Conservation (phyloP, 2,329 filamentous ascomycete species). For the Harringtonia lauricola region DNA sequence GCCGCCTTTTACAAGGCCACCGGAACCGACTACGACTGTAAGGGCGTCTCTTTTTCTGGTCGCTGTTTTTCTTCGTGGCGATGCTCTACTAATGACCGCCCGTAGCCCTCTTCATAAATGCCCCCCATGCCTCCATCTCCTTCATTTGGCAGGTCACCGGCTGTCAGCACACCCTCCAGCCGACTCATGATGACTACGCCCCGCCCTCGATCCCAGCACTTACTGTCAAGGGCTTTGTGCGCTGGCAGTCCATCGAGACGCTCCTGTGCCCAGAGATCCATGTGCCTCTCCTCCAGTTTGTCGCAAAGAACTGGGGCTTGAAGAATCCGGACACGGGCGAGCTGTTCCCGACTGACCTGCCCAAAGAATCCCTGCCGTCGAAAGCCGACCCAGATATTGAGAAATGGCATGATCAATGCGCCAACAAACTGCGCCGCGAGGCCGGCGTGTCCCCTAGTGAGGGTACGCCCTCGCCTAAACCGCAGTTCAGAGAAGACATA, state of each 20-base stretch:
- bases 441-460: slow-evolving; percentile 26
- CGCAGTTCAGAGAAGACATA: slow-evolving; percentile 16
- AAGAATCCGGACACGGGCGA: slow-evolving; percentile 63
- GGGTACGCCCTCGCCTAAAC: slow-evolving; percentile 14
- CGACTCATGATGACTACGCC: slow-evolving; percentile 59
- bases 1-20: slow-evolving; percentile 68
- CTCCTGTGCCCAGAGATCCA: slow-evolving; percentile 82
- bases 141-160: slow-evolving; percentile 89
- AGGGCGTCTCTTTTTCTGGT: slow-evolving; percentile 6
- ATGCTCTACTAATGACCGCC: too few relatives aligned
- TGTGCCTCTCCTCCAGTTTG: slow-evolving; percentile 70
- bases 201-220: slow-evolving; percentile 73
- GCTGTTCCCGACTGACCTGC: slow-evolving; percentile 50
- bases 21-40: slow-evolving; percentile 64
- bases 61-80: neutral
- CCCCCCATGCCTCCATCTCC: slow-evolving; percentile 63
- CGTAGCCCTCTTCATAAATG: slow-evolving; percentile 63
- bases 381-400: slow-evolving; percentile 71
- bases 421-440: slow-evolving; percentile 56
- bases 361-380: slow-evolving; percentile 54
- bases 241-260: slow-evolving; percentile 89
- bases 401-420: slow-evolving; percentile 74
- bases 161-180: slow-evolving; percentile 79
- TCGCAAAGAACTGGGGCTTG: slow-evolving; percentile 67
- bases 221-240: slow-evolving; percentile 73